Base-by-base conservation (phyloP, 2,329 filamentous ascomycete species). In the Akanthomyces muscarius region DNA sequence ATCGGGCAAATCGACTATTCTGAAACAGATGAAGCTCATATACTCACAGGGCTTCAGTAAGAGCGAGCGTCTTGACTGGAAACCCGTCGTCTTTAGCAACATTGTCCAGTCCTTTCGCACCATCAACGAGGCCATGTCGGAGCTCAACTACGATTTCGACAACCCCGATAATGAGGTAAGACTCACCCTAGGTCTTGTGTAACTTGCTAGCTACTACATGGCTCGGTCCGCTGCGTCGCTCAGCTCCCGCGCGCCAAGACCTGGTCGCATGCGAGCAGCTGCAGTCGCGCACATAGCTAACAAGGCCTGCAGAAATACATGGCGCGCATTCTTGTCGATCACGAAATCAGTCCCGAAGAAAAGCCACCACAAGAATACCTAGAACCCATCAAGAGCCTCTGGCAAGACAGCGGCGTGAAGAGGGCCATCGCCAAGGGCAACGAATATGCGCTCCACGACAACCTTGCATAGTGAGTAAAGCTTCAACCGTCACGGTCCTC, bases 21-120 rank as follows among this genome's bases (percentile, higher is more conserved):
- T 98, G 68, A 98, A 98, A 81, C 94, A 98, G 82, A 98, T 99
- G 95, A 94, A 94, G 76, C 88, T 99, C 76, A 97, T 99, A 70
- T 95, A 98, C 75, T 88, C 92, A 16, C 88, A 92, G 75, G 94
- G 95, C 57, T 98, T 98, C 79, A 91, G 87, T 72, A 90, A 91
- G 71, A 87, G 86, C 67, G 95, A 98, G 76, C 91, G 92, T 75
- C 87, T 96, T 68, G 92, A 97, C 81, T 96, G 92, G 84, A 92
- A 95, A 70, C 90, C 92, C 18, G 93, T 97, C 71, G 93, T 98
- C 68, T 98, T 97, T 78, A 93, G 89, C 77, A 99, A 99, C 76
- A 84, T 98, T 68, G 82, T 97, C 58, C 91, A 96, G 69, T 94
- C 94, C 2, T 95, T 97, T 80, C 91, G 93, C 74, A 87, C 93